Percentiles rank a stretch among this genome's conserved stretches.
phyloP scores from a whole-genome alignment of 768 basidiomycete species.

The Galerina sulciceps region DNA sequence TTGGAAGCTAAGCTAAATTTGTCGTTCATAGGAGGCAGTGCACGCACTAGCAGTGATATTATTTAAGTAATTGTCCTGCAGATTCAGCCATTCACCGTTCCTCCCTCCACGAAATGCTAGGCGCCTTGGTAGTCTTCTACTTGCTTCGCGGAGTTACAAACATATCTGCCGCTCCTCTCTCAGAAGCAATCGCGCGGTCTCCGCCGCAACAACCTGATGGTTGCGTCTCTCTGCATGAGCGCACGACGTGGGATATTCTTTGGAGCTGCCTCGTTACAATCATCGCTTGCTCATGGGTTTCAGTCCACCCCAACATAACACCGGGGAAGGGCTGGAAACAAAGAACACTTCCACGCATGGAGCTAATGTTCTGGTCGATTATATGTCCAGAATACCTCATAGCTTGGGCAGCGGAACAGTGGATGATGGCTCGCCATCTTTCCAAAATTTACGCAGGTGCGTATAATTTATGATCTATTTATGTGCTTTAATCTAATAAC shows the following conservation, averaged over 20 bases:
- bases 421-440: neutral
- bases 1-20: too few species aligned
- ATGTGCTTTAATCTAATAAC: too few species aligned
- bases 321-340: neutral
- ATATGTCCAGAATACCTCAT: neutral
- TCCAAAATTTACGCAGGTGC: neutral
- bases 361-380: constrained; percentile 1
- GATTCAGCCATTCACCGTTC: too few species aligned
- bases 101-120: too few species aligned
- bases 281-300: neutral
- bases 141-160: too few species aligned
- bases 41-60: too few species aligned
- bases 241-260: neutral
- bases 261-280: constrained; percentile 3
- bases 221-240: neutral
- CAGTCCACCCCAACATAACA: constrained; percentile 4
- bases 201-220: too few species aligned
- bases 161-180: too few species aligned
- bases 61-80: too few species aligned
- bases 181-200: too few species aligned
- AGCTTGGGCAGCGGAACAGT: neutral
- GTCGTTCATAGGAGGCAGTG: too few species aligned
- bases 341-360: neutral
- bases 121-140: too few species aligned
- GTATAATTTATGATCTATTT: neutral